phyloP scores from a whole-genome alignment of 129 eudicot genomes.

The Saposhnikovia divaricata region DNA sequence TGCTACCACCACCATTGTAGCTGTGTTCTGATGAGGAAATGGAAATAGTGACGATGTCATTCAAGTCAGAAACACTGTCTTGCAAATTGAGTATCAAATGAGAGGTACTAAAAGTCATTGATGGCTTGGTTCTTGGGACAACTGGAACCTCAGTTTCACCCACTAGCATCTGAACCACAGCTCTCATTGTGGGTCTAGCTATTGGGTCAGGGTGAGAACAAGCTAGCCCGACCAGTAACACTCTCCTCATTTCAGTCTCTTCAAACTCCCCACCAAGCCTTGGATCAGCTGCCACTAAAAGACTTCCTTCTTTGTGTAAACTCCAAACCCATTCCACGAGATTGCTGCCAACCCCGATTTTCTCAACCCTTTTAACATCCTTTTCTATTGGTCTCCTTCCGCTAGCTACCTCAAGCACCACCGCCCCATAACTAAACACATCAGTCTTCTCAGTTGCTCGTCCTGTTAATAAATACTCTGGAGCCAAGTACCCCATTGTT shows the following conservation, averaged over 20 bases:
- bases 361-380: constrained; percentile 29
- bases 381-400: constrained; percentile 88
- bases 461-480: constrained; percentile 83
- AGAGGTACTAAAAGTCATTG: constrained; percentile 66
- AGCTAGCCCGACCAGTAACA: constrained; percentile 65
- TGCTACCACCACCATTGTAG: constrained; percentile 27
- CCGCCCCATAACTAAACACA: constrained; percentile 88
- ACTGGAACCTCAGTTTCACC: constrained; percentile 80
- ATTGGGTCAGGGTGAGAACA: constrained; percentile 88
- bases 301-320: constrained; percentile 64
- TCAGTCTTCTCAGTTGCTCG: constrained; percentile 89
- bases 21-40: constrained; percentile 61
- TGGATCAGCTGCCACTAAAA: constrained; percentile 53
- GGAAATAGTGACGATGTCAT: constrained; percentile 61
- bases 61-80: constrained; percentile 82
- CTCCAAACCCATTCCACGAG: constrained; percentile 98
- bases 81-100: constrained; percentile 64
- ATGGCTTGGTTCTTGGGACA: constrained; percentile 74
- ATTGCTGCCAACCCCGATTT: constrained; percentile 37
- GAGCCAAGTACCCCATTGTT: constrained; percentile 94
- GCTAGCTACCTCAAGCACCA: constrained; percentile 80
- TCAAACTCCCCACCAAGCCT: constrained; percentile 58
- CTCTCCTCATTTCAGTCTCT: constrained; percentile 55
- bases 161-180: constrained; percentile 74
- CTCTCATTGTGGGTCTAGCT: constrained; percentile 83